Evolutionary conservation across 768 basidiomycete species (phyloP).

Genomic region (Amanita pseudoporphyria): DNA sequence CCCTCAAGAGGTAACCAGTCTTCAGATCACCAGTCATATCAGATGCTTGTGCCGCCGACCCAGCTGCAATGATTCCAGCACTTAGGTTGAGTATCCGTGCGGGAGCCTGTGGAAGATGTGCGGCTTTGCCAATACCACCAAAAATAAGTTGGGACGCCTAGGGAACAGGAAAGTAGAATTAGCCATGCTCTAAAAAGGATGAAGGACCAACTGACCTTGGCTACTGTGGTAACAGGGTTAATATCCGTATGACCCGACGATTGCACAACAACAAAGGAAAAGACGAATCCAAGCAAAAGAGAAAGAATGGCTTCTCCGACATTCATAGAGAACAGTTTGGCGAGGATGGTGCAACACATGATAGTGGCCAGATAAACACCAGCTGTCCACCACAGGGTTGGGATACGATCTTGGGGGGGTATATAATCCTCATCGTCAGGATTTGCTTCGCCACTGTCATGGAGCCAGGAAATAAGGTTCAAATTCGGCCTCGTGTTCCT

Average conservation of each 20-base stretch:
- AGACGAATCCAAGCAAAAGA: slow-evolving; percentile 51
- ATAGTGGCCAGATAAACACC: slow-evolving; percentile 40
- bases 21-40: slow-evolving; percentile 66
- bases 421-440: slow-evolving; percentile 39
- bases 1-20: slow-evolving; percentile 58
- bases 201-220: slow-evolving; percentile 26
- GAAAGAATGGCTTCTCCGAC: slow-evolving; percentile 49
- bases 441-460: slow-evolving; percentile 16
- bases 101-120: slow-evolving; percentile 22
- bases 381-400: slow-evolving; percentile 41
- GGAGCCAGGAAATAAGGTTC: slow-evolving; percentile 23
- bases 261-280: slow-evolving; percentile 61
- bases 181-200: neutral
- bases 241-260: slow-evolving; percentile 50
- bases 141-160: slow-evolving; percentile 55
- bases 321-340: slow-evolving; percentile 44
- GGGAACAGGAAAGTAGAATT: neutral
- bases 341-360: slow-evolving; percentile 42
- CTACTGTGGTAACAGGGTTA: slow-evolving; percentile 52
- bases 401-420: slow-evolving; percentile 45
- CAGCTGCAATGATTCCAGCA: slow-evolving; percentile 44
- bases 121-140: slow-evolving; percentile 47
- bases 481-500: slow-evolving; percentile 14
- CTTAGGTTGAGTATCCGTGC: slow-evolving; percentile 39
- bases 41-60: slow-evolving; percentile 44